Evolutionary conservation across 108 stramenopile genomes (phyloP).

Genomic region (Aureococcus anophagefferens): DNA sequence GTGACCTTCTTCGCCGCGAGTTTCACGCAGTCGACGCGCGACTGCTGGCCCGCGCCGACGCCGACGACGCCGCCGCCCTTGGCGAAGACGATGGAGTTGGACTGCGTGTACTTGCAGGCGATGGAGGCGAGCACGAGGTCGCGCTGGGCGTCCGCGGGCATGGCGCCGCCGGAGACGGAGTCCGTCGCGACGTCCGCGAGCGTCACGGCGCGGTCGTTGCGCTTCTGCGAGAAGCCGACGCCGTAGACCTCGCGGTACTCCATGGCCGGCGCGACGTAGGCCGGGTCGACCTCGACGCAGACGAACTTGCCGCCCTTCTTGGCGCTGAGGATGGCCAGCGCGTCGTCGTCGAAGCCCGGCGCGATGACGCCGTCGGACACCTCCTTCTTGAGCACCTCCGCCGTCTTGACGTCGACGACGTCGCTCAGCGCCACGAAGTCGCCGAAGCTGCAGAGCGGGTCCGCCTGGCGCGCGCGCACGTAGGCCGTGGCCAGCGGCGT

Average conservation of each 20-base stretch:
- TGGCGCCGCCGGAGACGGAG: constrained; percentile 41
- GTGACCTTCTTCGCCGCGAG: constrained; percentile 92
- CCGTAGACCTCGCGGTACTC: constrained; percentile 98
- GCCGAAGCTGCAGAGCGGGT: constrained; percentile 98
- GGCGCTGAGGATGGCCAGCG: constrained; percentile 78
- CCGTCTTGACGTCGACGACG: constrained; percentile 91
- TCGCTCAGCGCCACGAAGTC: constrained; percentile 93
- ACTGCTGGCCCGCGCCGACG: constrained; percentile 99
- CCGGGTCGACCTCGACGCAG: constrained; percentile 73
- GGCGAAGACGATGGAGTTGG: constrained; percentile 91
- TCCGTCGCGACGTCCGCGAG: constrained; percentile 59
- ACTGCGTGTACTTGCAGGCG: constrained; percentile 97
- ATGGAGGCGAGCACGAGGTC: constrained; percentile 92
- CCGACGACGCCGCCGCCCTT: constrained; percentile 98
- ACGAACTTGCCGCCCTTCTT: constrained; percentile 98
- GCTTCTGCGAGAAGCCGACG: constrained; percentile 86
- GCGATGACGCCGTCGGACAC: constrained; percentile 97
- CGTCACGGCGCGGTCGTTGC: constrained; percentile 77
- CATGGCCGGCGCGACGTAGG: constrained; percentile 62
- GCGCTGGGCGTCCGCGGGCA: constrained; percentile 78
- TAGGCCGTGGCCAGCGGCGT: constrained; percentile 90
- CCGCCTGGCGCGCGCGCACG: constrained; percentile 91
- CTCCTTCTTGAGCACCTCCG: constrained; percentile 84
- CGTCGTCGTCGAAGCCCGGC: constrained; percentile 91
- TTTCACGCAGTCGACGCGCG: constrained; percentile 98